phyloP scores from a whole-genome alignment of 2,329 filamentous ascomycete species.

The Penicillium olsonii region DNA sequence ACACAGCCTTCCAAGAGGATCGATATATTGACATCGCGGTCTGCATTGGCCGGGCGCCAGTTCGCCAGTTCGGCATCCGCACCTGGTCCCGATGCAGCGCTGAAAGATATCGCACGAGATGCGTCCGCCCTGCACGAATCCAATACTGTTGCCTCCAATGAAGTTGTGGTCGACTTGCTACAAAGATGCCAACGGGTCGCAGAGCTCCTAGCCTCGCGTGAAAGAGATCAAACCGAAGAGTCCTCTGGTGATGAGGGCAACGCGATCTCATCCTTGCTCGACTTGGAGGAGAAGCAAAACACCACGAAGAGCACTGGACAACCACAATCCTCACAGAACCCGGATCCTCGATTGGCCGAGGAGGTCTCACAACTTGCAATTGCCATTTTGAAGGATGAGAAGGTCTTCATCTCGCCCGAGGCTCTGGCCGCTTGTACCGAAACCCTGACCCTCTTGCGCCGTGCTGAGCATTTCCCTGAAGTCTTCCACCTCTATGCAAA shows the following conservation, averaged over 20 bases:
- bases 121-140: constrained; percentile 31
- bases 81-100: constrained; percentile 20
- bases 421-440: constrained; percentile 74
- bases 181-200: constrained; percentile 37
- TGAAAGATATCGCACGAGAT: constrained; percentile 35
- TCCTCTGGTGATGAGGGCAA: constrained; percentile 31
- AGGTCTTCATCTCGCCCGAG: constrained; percentile 75
- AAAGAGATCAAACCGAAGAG: constrained; percentile 22
- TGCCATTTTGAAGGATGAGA: constrained; percentile 69
- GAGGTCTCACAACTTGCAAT: constrained; percentile 62
- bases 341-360: constrained; percentile 41
- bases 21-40: constrained; percentile 5
- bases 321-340: constrained; percentile 28
- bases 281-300: constrained; percentile 42
- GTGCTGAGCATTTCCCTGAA: constrained; percentile 74
- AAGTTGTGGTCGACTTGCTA: constrained; percentile 36
- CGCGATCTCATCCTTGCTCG: constrained; percentile 43
- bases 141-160: constrained; percentile 36
- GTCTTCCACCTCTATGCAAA: constrained; percentile 80
- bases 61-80: constrained; percentile 19
- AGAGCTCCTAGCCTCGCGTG: constrained; percentile 30
- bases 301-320: constrained; percentile 15
- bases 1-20: constrained; percentile 21
- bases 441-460: constrained; percentile 71
- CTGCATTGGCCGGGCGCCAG: constrained; percentile 9